Evolutionary conservation across 352 stramenopile genomes (phyloP).

Genomic region (Phytopythium boreale): DNA sequence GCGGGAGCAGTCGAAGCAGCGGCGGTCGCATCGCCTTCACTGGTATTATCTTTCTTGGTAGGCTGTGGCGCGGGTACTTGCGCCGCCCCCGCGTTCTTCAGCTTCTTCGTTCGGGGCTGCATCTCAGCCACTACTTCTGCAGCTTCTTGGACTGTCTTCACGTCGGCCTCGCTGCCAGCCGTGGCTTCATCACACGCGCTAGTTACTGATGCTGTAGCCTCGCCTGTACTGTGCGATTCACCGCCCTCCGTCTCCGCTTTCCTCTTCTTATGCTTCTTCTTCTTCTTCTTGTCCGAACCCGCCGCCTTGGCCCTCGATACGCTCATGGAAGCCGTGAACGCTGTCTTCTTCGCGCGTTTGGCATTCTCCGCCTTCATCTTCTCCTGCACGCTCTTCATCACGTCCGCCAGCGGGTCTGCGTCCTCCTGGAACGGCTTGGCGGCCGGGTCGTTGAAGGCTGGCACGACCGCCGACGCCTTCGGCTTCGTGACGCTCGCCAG

Average conservation of each 20-base stretch:
- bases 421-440: conserved; percentile 13
- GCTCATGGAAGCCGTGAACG: conserved; percentile 4
- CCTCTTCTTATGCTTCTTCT: conserved; percentile 11
- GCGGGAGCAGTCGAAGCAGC: neutral
- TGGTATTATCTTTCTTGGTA: neutral
- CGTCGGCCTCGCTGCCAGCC: neutral
- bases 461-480: neutral
- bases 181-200: neutral
- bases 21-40: neutral
- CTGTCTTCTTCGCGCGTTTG: conserved; percentile 5
- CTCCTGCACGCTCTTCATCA: conserved; percentile 30
- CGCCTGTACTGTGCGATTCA: neutral
- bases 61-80: no score
- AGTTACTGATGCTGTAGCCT: neutral
- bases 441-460: neutral
- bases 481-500: neutral
- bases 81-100: neutral
- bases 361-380: conserved; percentile 16
- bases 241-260: conserved; percentile 1
- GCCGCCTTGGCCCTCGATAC: conserved; percentile 11
- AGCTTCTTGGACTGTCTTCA: neutral
- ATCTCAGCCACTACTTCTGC: neutral
- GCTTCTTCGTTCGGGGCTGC: conserved; percentile 7
- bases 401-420: conserved; percentile 32
- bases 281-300: conserved; percentile 3